A percentile compares a stretch with the other conserved stretches of the same genome.
Conservation (phyloP, 371 early-diverging fungal genomes). For the Apophysomyces variabilis region DNA sequence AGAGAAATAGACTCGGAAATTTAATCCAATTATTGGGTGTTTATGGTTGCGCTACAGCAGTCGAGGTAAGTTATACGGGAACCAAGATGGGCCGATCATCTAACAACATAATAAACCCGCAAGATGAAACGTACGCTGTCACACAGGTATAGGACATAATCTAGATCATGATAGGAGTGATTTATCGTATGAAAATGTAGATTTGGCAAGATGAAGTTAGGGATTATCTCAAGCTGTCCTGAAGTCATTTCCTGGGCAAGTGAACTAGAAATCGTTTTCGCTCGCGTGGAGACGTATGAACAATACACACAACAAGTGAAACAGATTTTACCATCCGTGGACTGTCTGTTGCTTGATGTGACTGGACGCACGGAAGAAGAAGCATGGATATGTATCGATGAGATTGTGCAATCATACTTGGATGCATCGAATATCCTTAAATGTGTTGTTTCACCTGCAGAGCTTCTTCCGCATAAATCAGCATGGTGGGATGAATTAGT, state of each 20-base stretch:
- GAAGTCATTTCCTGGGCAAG: slow-evolving; percentile 14
- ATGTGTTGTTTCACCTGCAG: slow-evolving; percentile 20
- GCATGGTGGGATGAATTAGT: slow-evolving; percentile 10
- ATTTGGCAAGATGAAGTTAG: slow-evolving; percentile 38
- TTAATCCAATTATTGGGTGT: slow-evolving; percentile 19
- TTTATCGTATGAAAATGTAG: slow-evolving; percentile 15
- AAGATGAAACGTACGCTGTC: slow-evolving; percentile 17
- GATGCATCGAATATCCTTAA: slow-evolving; percentile 18
- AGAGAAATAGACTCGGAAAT: not conserved
- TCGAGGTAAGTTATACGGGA: slow-evolving; percentile 7
- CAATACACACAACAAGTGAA: not conserved
- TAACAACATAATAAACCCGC: slow-evolving; percentile 1
- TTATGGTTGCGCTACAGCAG: slow-evolving; percentile 17
- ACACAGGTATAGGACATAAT: slow-evolving; percentile 5
- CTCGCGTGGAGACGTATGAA: not conserved
- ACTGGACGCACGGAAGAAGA: slow-evolving; percentile 1
- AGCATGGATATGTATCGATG: slow-evolving; percentile 23
- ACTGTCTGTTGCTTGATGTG: slow-evolving; percentile 30
- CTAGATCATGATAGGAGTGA: not conserved
- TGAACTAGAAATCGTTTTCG: slow-evolving; percentile 2
- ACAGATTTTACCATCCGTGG: not conserved
- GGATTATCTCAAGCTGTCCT: slow-evolving; percentile 23
- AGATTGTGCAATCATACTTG: slow-evolving; percentile 12
- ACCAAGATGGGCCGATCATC: not conserved
- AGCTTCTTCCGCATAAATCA: not conserved